Evolutionary conservation across 2,329 filamentous ascomycete species (phyloP).

Genomic region (Myotisia sp.): DNA sequence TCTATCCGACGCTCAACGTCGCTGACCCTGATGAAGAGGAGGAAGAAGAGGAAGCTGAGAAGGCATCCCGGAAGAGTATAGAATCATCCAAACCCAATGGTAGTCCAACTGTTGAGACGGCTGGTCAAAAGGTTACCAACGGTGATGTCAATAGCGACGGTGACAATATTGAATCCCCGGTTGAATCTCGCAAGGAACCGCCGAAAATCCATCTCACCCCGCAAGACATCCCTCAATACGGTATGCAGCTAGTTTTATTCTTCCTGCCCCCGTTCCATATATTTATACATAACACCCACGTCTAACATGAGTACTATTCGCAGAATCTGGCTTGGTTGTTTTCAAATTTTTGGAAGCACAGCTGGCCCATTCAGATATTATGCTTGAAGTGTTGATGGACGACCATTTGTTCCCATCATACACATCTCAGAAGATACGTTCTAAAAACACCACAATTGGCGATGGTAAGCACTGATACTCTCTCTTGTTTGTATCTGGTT

Average conservation of each 20-base stretch:
- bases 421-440: conserved; percentile 59
- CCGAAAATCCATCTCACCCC: conserved; percentile 66
- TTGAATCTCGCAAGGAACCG: conserved; percentile 38
- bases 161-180: background rate
- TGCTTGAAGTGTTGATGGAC: conserved; percentile 81
- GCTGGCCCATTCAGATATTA: conserved; percentile 58
- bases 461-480: conserved; percentile 44
- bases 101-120: conserved; percentile 5
- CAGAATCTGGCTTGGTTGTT: conserved; percentile 79
- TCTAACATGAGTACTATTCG: too few species aligned
- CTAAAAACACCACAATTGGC: conserved; percentile 58
- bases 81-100: conserved; percentile 2
- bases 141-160: conserved; percentile 20
- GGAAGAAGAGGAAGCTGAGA: conserved; percentile 26
- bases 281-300: too few species aligned
- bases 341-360: conserved; percentile 90
- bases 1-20: conserved; percentile 79
- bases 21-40: conserved; percentile 64
- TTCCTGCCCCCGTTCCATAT: too few species aligned
- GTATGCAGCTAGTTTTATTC: conserved; percentile 29
- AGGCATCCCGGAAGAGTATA: conserved; percentile 17
- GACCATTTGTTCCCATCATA: conserved; percentile 90
- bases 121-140: background rate
- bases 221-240: conserved; percentile 68
- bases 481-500: conserved; percentile 5